Evolutionary conservation across 768 basidiomycete species (phyloP).

Genomic region (Albatrellus ellisii): DNA sequence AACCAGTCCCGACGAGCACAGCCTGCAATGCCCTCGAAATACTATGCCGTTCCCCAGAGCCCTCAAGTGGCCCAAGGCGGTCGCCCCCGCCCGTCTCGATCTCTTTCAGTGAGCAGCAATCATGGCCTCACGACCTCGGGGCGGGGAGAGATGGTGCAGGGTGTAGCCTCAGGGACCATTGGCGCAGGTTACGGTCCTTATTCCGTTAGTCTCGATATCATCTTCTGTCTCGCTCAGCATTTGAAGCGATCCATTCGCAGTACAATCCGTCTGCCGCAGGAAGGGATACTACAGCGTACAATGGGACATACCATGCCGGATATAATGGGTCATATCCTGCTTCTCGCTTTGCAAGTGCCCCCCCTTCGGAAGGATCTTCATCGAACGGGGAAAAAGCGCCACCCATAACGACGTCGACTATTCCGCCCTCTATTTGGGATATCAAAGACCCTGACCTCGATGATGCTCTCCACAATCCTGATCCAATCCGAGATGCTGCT

Average conservation of each 20-base stretch:
- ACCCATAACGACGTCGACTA: conserved; percentile 39
- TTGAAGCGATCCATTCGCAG: conserved; percentile 22
- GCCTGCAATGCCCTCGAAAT: conserved; percentile 28
- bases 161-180: conserved; percentile 70
- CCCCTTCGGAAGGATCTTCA: conserved; percentile 29
- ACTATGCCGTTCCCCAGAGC: conserved; percentile 57
- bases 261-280: conserved; percentile 36
- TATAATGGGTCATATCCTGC: conserved; percentile 30
- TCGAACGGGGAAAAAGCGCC: conserved; percentile 26
- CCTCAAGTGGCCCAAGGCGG: conserved; percentile 18
- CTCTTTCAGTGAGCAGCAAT: conserved; percentile 9
- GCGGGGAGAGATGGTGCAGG: conserved; percentile 48
- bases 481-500: conserved; percentile 54
- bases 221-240: not conserved
- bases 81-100: conserved; percentile 6
- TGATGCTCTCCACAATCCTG: conserved; percentile 83
- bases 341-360: conserved; percentile 45
- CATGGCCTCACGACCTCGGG: conserved; percentile 14
- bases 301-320: no score
- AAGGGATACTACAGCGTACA: no score
- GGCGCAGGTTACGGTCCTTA: conserved; percentile 80
- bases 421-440: conserved; percentile 69
- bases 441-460: conserved; percentile 74
- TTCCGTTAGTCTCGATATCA: conserved; percentile 32
- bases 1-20: conserved; percentile 8